Base-by-base conservation (phyloP, 768 basidiomycete species). In the Hydnomerulius pinastri region DNA sequence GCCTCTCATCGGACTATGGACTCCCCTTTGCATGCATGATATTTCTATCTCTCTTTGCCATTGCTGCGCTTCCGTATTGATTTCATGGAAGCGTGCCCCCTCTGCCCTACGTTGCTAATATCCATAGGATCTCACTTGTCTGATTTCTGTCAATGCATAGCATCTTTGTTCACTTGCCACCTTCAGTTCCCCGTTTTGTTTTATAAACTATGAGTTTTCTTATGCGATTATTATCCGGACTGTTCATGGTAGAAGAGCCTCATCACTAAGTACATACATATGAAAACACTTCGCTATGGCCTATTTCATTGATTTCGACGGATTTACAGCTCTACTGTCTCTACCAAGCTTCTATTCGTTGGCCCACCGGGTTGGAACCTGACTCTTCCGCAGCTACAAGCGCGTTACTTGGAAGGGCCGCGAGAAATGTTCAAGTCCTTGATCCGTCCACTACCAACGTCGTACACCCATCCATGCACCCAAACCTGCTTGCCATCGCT, bases 391-490 rank as follows among this genome's bases (percentile, higher is more conserved):
- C n/a, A 10, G 17, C 39, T 2, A 13, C 21, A 15, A 15, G 39
- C 18, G 12, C 6, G 21, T 24, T 27, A 46, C 15, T 5, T 13
- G 23, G 35, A 17, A n/a, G 35, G 49, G n/a, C 57, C 62, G 2
- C 57, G 64, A 4, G 80, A 71, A 27, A 87, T 63, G 2, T 71
- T 70, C 43, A 91, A 66, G 55, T 91, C 87, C 60, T 69, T 74
- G 65, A 90, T 66, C 43, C 71, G 70, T 2, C 88, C 88, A 11
- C 70, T 76, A 23, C 70, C 76, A 42, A 90, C 57, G 25, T 87
- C 81, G 60, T 87, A 90, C 30, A 90, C 78, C 86, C 84, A 90
- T 15, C 87, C 87, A 51, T 90, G 87, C 5, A 90, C 78, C 65
- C 64, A 74, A 20, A 86, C 66, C 6, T 75, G 66, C 60, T 77